phyloP scores from a whole-genome alignment of 2,329 filamentous ascomycete species.

The Cytospora paraplurivora region DNA sequence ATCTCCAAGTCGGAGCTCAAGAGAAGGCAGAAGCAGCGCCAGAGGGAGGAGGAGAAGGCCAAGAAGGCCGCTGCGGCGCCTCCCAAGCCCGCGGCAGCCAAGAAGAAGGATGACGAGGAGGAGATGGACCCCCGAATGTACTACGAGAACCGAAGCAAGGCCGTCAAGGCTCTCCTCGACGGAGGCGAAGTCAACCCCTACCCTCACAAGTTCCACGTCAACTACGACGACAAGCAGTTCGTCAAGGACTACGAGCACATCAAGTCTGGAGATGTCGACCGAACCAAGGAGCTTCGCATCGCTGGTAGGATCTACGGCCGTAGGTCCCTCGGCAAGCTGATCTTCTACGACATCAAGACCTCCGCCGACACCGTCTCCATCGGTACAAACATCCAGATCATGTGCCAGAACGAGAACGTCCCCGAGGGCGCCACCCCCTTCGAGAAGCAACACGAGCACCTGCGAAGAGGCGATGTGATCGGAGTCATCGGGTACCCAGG shows the following conservation, averaged over 20 bases:
- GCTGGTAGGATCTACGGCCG: slow-evolving; percentile 90
- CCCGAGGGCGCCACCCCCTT: slow-evolving; percentile 69
- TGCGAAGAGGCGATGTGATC: slow-evolving; percentile 90
- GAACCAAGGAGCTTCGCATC: slow-evolving; percentile 73
- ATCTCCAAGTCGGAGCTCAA: slow-evolving; percentile 87
- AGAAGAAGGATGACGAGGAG: slow-evolving; percentile 61
- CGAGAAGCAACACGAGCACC: slow-evolving; percentile 83
- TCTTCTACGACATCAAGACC: slow-evolving; percentile 83
- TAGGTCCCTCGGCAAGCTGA: slow-evolving; percentile 80
- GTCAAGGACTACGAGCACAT: slow-evolving; percentile 75
- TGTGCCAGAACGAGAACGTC: slow-evolving; percentile 84
- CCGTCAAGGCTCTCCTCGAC: slow-evolving; percentile 72
- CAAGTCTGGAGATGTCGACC: slow-evolving; percentile 76
- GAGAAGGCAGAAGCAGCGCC: slow-evolving; percentile 90
- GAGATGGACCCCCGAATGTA: slow-evolving; percentile 68
- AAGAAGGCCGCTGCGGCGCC: slow-evolving; percentile 69
- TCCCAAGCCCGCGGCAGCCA: slow-evolving; percentile 53
- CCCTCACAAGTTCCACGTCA: slow-evolving; percentile 90
- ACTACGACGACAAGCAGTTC: slow-evolving; percentile 81
- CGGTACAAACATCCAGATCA: slow-evolving; percentile 81
- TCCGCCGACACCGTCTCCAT: slow-evolving; percentile 58
- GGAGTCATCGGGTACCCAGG: slow-evolving; percentile 84
- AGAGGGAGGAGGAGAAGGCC: slow-evolving; percentile 85
- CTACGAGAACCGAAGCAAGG: slow-evolving; percentile 90
- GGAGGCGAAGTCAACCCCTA: slow-evolving; percentile 80